Evolutionary conservation across 2,329 filamentous ascomycete species (phyloP).

Genomic region (Sporothrix phasma): DNA sequence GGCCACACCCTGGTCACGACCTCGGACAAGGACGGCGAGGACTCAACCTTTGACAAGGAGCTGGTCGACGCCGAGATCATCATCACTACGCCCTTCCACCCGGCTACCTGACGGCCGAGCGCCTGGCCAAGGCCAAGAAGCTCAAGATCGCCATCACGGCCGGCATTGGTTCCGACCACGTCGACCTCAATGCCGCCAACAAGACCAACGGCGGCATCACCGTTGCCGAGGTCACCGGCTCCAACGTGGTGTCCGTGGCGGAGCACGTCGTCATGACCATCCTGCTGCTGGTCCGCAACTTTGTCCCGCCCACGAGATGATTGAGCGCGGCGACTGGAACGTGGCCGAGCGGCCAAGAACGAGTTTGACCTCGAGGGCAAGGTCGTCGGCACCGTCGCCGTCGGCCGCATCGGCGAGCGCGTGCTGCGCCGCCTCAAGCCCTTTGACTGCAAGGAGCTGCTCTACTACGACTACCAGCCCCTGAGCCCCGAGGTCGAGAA

Average conservation of each 20-base stretch:
- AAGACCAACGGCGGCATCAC: slow-evolving; percentile 96
- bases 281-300: slow-evolving; percentile 91
- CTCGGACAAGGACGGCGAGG: slow-evolving; percentile 89
- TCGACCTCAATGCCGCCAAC: slow-evolving; percentile 95
- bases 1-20: slow-evolving; percentile 96
- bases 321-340: slow-evolving; percentile 83
- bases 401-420: slow-evolving; percentile 96
- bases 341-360: slow-evolving; percentile 96
- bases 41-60: slow-evolving; percentile 90
- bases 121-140: slow-evolving; percentile 96
- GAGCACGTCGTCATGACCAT: slow-evolving; percentile 99
- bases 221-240: slow-evolving; percentile 94
- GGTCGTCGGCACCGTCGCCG: slow-evolving; percentile 93
- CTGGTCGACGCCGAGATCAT: slow-evolving; percentile 95
- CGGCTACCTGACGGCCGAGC: slow-evolving; percentile 92
- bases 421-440: slow-evolving; percentile 91
- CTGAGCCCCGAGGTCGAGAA: slow-evolving; percentile 74
- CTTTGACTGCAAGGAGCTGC: slow-evolving; percentile 98
- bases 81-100: slow-evolving; percentile 99
- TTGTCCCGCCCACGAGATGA: slow-evolving; percentile 92
- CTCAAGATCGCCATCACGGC: slow-evolving; percentile 95
- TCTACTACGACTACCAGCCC: slow-evolving; percentile 99
- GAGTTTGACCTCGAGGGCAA: slow-evolving; percentile 97
- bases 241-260: slow-evolving; percentile 95
- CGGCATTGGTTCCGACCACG: slow-evolving; percentile 96